phyloP scores from a whole-genome alignment of 192 early-diverging fungal species.

The Coemansia sp. region DNA sequence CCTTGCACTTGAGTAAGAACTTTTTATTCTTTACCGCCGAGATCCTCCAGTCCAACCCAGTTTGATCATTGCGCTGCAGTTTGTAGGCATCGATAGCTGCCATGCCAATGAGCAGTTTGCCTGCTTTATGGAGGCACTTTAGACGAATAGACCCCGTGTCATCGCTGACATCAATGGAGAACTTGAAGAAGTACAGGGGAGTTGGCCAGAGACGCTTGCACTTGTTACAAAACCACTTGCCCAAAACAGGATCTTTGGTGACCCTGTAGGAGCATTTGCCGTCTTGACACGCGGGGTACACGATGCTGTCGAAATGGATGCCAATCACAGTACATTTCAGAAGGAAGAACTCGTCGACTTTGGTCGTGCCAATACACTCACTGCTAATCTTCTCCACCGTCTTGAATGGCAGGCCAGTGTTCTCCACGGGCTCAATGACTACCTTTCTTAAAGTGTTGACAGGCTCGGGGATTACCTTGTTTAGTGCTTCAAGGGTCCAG shows the following conservation, averaged over 20 bases:
- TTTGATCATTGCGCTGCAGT: conserved; percentile 53
- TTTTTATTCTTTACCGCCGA: conserved; percentile 61
- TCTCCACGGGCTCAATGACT: conserved; percentile 11
- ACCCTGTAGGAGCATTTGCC: conserved; percentile 86
- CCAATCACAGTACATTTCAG: conserved; percentile 70
- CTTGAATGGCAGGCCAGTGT: conserved; percentile 54
- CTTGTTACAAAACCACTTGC: conserved; percentile 88
- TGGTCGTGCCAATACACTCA: conserved; percentile 63
- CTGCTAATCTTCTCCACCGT: conserved; percentile 64
- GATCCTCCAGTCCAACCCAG: conserved; percentile 53
- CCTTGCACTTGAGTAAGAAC: conserved; percentile 71
- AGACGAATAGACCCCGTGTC: conserved; percentile 77
- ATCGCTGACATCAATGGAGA: conserved; percentile 69
- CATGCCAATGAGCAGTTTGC: conserved; percentile 61
- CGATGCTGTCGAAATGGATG: conserved; percentile 62
- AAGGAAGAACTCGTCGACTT: conserved; percentile 72
- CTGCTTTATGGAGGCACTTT: conserved; percentile 80
- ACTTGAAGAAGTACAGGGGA: conserved; percentile 81
- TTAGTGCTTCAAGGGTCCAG: too few relatives aligned
- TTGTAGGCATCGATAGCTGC: conserved; percentile 65
- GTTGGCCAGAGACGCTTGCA: conserved; percentile 66
- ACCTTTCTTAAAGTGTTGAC: conserved; percentile 2
- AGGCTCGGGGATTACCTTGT: background rate
- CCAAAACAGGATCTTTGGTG: conserved; percentile 52
- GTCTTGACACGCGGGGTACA: conserved; percentile 83